These are phyloP conservation scores for Mariannaea elegans DNA, from an alignment of 2,329 filamentous ascomycete genomes.

Conservation along the genomic window DNA sequence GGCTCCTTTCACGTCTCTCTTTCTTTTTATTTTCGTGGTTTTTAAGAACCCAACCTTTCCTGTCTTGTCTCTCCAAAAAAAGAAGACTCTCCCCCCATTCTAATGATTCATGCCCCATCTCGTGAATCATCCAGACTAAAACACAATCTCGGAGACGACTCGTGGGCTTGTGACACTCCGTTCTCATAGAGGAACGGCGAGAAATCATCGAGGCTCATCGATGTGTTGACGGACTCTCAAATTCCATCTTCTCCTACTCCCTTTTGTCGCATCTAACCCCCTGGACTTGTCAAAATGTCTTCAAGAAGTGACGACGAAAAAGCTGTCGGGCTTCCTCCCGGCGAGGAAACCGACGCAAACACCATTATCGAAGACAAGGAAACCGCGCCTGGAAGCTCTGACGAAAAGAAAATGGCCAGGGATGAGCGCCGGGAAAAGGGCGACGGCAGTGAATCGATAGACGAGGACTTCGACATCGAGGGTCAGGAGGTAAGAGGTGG, in stretches of 20 bases:
- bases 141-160: too few relatives aligned
- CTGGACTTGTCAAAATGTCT: constrained; percentile 10
- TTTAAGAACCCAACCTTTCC: too few relatives aligned
- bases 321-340: not conserved
- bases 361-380: constrained; percentile 26
- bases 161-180: too few relatives aligned
- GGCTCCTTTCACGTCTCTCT: not conserved
- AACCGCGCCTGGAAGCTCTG: not conserved
- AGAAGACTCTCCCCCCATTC: too few relatives aligned
- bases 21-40: not conserved
- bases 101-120: too few relatives aligned
- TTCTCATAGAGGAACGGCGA: too few relatives aligned
- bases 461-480: constrained; percentile 34
- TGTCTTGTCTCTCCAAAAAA: not conserved
- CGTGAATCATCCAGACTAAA: too few relatives aligned
- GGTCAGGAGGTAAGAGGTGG: constrained; percentile 35
- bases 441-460: constrained; percentile 18
- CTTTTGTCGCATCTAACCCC: not conserved
- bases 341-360: constrained; percentile 20
- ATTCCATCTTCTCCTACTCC: too few relatives aligned
- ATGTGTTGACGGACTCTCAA: too few relatives aligned
- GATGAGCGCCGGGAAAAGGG: constrained; percentile 18
- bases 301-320: constrained; percentile 13
- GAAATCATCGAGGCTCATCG: too few relatives aligned
- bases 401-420: constrained; percentile 3